These are phyloP conservation scores for Candida ipomoeae DNA, from an alignment of 805 yeast species.

Conservation along the genomic window DNA sequence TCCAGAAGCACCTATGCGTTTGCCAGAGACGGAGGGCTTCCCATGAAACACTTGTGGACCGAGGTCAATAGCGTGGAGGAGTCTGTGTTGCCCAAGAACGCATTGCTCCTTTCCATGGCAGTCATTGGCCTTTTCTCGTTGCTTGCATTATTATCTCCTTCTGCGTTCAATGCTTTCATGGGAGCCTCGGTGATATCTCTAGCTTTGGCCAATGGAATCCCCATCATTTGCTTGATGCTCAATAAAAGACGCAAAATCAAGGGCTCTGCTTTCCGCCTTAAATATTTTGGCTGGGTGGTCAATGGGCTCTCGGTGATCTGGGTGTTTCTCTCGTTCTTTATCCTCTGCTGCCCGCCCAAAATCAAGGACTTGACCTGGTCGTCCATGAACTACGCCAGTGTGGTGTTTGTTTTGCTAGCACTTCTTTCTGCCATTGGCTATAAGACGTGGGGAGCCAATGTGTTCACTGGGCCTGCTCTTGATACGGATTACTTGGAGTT, in stretches of 20 bases:
- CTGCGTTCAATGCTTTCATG: constrained; percentile 80
- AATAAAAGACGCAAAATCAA: constrained; percentile 57
- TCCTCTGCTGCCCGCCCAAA: constrained; percentile 70
- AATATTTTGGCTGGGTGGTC: constrained; percentile 59
- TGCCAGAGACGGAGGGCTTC: constrained; percentile 80
- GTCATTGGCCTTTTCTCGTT: constrained; percentile 59
- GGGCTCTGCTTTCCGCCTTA: constrained; percentile 65
- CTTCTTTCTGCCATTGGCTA: constrained; percentile 49
- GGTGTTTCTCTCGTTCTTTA: constrained; percentile 53
- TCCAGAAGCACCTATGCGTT: constrained; percentile 79
- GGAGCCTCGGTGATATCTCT: constrained; percentile 77
- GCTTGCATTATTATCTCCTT: constrained; percentile 61
- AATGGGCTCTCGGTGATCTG: constrained; percentile 58
- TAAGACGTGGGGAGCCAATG: constrained; percentile 55
- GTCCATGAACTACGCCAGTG: constrained; percentile 61
- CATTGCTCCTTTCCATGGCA: constrained; percentile 59
- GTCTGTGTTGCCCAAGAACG: constrained; percentile 65
- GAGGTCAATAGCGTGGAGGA: constrained; percentile 55
- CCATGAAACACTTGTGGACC: constrained; percentile 60
- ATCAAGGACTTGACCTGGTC: constrained; percentile 37
- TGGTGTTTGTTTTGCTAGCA: constrained; percentile 50
- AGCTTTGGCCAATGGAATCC: constrained; percentile 73
- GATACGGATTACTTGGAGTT: constrained; percentile 43
- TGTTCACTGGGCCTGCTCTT: constrained; percentile 61
- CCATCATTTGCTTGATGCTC: constrained; percentile 59